Evolutionary conservation across 495 filamentous ascomycete genomes (phyloP), one percentile per base, ranked within the genome.

Genomic region (Pseudevernia furfuracea): DNA sequence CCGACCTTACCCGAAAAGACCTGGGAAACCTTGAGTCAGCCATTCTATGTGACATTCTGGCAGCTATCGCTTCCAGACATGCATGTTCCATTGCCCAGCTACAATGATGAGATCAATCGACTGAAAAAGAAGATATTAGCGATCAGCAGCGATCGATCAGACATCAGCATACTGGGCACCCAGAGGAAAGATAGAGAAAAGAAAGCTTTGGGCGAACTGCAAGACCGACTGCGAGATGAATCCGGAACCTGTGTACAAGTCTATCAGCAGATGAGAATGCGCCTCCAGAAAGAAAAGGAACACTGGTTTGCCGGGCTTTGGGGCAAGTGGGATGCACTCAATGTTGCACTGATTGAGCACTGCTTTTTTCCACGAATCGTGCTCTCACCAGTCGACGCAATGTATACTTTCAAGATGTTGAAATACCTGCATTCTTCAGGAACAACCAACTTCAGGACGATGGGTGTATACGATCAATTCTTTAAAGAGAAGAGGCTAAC

Each of bases 21-120:
- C 2, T 91, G 87, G 82, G 79, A 83, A 25, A 78, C 81, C 14
- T 76, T 96, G 52, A 92, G 84, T 55, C 77, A 87, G 3, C 80
- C 85, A 39, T 95, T 96, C 72, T 96, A 91, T 71, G 85, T 90
- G 37, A 89, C 89, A 4, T 99, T 99, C 78, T 99, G 95, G 95
- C 87, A 91, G 57, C 80, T 96, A 21, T 84, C 89, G 30, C 82
- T 92, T 19, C 84, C 87, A 32, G 94, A 97, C 72, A 77, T 99
- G 38, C 79, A 84, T 44, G 82, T 89, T 48, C 88, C 89, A 2
- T 80, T 83, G 60, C 80, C 83, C 52, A 88, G 84, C 59, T 97
- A 97, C 72, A 78, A 86, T 14, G 79, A 82, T 17, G 93, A 95
- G 67, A 83, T 81, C 38, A 80, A 80, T 9, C 79, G 84, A 9